Evolutionary conservation across 2,329 filamentous ascomycete genomes (phyloP).

Genomic region (Epicoccum sorghinum): DNA sequence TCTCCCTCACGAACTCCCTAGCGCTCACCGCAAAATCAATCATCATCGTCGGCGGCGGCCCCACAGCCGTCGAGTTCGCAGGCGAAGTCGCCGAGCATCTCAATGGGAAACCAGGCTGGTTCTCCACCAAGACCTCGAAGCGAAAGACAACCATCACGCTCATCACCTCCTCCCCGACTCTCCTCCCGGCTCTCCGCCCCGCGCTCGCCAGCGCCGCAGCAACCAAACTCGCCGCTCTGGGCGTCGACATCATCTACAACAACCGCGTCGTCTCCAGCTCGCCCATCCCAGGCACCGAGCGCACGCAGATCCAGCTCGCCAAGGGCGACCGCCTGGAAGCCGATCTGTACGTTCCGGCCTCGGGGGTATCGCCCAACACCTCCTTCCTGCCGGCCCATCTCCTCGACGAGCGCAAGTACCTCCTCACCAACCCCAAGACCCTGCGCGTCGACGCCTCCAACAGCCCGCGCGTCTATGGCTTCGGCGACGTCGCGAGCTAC

Average conservation of each 20-base stretch:
- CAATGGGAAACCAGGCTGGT: conserved; percentile 51
- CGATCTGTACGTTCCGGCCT: conserved; percentile 61
- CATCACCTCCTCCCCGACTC: conserved; percentile 48
- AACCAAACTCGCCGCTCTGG: conserved; percentile 53
- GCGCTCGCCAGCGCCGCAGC: conserved; percentile 52
- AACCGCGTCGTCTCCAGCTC: conserved; percentile 37
- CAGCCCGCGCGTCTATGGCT: conserved; percentile 54
- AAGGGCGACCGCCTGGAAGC: conserved; percentile 56
- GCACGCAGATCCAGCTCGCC: conserved; percentile 45
- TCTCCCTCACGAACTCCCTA: conserved; percentile 45
- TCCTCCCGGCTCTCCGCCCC: conserved; percentile 51
- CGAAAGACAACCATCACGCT: conserved; percentile 52
- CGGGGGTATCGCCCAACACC: conserved; percentile 60
- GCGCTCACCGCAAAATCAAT: conserved; percentile 51
- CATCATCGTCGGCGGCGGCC: conserved; percentile 57
- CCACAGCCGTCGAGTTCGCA: conserved; percentile 57
- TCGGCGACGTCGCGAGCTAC: conserved; percentile 55
- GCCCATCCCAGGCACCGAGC: conserved; percentile 39
- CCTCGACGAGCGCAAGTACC: conserved; percentile 54
- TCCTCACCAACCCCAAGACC: conserved; percentile 55
- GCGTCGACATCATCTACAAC: conserved; percentile 54
- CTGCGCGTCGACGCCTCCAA: conserved; percentile 55
- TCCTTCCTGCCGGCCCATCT: conserved; percentile 57
- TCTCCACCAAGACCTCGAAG: conserved; percentile 29
- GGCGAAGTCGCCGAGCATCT: conserved; percentile 55